Evolutionary conservation across 805 yeast species (phyloP).

Genomic region (Cyberlindnera amylophila): DNA sequence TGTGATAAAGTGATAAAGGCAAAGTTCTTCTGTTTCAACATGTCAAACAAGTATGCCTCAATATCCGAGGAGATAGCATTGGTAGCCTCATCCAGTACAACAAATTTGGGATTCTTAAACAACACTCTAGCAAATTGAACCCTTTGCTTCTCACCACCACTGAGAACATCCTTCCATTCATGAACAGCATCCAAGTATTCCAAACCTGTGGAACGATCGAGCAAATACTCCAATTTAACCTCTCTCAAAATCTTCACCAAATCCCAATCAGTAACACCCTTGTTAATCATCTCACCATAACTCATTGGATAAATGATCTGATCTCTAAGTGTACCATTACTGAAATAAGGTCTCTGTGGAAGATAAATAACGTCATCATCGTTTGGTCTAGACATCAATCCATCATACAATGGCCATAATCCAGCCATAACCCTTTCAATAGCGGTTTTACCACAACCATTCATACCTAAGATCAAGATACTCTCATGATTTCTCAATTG

Average conservation of each 20-base stretch:
- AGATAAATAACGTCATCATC: conserved; percentile 67
- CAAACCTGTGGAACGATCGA: conserved; percentile 58
- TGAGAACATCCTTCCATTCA: conserved; percentile 86
- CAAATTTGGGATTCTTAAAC: conserved; percentile 76
- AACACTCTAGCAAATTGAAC: conserved; percentile 82
- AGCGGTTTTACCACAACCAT: conserved; percentile 88
- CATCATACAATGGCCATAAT: conserved; percentile 86
- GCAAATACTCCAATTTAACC: conserved; percentile 77
- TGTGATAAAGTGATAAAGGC: conserved; percentile 81
- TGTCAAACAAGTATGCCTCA: conserved; percentile 80
- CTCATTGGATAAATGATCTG: conserved; percentile 86
- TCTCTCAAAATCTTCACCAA: conserved; percentile 63
- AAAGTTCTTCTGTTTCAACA: conserved; percentile 63
- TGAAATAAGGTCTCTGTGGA: conserved; percentile 85
- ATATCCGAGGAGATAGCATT: conserved; percentile 88
- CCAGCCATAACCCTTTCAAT: conserved; percentile 82
- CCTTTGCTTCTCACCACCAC: conserved; percentile 96
- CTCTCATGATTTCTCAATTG: conserved; percentile 50
- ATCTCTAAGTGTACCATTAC: conserved; percentile 81
- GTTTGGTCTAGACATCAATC: conserved; percentile 76
- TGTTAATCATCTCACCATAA: conserved; percentile 69
- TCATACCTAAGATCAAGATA: conserved; percentile 76
- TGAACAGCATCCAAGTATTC: conserved; percentile 41
- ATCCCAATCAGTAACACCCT: conserved; percentile 67
- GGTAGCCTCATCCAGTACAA: conserved; percentile 89